Evolutionary conservation across 352 stramenopile species (phyloP), one percentile per base, ranked within the genome.

Genomic region (Hyphochytrium catenoides): DNA sequence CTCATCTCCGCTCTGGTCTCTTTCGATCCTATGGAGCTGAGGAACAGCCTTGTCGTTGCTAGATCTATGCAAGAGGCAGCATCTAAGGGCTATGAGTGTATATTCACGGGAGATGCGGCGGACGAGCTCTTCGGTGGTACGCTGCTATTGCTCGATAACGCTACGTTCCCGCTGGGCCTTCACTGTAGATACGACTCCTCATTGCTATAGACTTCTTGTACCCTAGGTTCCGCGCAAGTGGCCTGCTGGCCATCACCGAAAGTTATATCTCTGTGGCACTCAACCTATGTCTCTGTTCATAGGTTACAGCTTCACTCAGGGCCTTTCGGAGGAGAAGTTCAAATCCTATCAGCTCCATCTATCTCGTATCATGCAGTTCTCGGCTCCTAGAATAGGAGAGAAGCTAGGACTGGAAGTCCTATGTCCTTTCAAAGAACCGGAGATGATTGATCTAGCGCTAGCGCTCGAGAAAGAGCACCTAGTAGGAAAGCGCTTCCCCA

Each of bases 11-110:
- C 71, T 11, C 45, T 86, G 24, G 48, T 48, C 26, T 72, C 62
- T 12, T 86, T 63, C 31, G 68, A 88, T 38, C 67, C 65, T 1
- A 85, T 86, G 74, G 61, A 79, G 20, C 50, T 88, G 4, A 61
- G 74, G 23, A 88, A 88, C 39, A 75, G 58, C 26, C 34, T 85
- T 4, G 69, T 86, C 12, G 74, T 88, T 36, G 75, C 79, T 22
- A 56, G 61, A 5, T 62, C 63, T 3, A 52, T 88, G 9, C 31
- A 56, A 25, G 43, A 62, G 7, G 74, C 74, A 3, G 32, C 47
- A 0, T 36, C 50, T 9, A 48, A 48, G 6, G 71, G 71, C 3
- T 60, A 78, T 4, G 57, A 51, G 8, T 41, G 62, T 22, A 55
- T 82, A 3, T 41, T 88, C 23, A 81, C 71, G 11, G 74, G 74